Conservation (phyloP, 2,329 filamentous ascomycete genomes). For the Fusarium sp. region DNA sequence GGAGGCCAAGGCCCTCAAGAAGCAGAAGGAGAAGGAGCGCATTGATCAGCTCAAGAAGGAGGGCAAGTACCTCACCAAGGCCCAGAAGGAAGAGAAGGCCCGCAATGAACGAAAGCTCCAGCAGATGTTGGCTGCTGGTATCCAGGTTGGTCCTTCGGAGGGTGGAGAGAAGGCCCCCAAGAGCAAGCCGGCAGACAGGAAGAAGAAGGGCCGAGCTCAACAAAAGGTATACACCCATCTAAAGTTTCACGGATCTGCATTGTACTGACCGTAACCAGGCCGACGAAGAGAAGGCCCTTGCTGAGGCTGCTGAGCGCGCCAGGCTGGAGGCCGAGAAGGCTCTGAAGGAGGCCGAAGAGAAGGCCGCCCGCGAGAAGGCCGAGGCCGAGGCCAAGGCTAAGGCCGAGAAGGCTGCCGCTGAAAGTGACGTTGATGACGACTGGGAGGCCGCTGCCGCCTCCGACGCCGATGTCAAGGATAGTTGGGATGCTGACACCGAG, state of each 20-base stretch:
- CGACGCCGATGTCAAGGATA: constrained; percentile 87
- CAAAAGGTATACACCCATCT: constrained; percentile 59
- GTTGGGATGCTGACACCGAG: constrained; percentile 90
- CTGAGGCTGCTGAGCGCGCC: constrained; percentile 81
- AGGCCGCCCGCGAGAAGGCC: constrained; percentile 68
- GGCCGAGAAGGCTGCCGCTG: constrained; percentile 65
- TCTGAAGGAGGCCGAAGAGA: constrained; percentile 71
- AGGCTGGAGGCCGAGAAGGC: constrained; percentile 75
- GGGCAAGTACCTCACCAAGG: constrained; percentile 88
- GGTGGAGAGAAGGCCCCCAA: constrained; percentile 71
- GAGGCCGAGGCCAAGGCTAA: constrained; percentile 67
- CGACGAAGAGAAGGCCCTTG: constrained; percentile 82
- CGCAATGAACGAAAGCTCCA: constrained; percentile 83
- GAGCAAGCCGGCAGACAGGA: constrained; percentile 86
- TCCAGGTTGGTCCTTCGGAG: constrained; percentile 75
- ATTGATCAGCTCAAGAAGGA: constrained; percentile 90
- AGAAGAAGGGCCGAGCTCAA: constrained; percentile 74
- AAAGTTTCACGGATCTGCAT: not conserved
- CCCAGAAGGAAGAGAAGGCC: constrained; percentile 85
- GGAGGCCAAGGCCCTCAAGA: constrained; percentile 81
- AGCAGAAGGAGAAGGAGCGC: constrained; percentile 87
- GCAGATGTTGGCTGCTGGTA: constrained; percentile 84
- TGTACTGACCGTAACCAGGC: constrained; percentile 55
- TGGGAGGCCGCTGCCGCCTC: constrained; percentile 89
- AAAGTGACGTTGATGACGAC: constrained; percentile 79